Conservation (phyloP, 306 rosid genomes). For the Biancaea sappan region DNA sequence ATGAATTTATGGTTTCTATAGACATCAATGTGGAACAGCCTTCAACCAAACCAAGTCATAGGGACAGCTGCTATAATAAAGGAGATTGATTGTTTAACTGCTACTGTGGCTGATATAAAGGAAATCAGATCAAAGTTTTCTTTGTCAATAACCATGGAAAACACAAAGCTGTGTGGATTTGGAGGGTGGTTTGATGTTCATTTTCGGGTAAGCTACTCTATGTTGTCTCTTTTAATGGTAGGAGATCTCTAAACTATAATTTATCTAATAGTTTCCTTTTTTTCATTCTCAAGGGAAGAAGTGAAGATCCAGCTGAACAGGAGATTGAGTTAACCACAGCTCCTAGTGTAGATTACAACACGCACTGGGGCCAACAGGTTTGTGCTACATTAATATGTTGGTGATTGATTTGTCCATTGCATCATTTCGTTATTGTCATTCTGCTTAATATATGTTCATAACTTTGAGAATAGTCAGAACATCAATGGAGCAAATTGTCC, state of each 20-base stretch:
- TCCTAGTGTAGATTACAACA: constrained; percentile 64
- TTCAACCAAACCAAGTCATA: constrained; percentile 86
- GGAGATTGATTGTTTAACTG: constrained; percentile 92
- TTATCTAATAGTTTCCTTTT: not conserved
- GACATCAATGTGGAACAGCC: constrained; percentile 93
- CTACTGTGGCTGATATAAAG: constrained; percentile 74
- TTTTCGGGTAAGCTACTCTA: constrained; percentile 70
- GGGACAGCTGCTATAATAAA: constrained; percentile 77
- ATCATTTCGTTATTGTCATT: constrained; percentile 1
- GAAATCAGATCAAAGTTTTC: constrained; percentile 63
- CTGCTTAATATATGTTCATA: constrained; percentile 13
- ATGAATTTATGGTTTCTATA: constrained; percentile 41
- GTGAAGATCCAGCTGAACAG: constrained; percentile 77
- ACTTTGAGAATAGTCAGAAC: constrained; percentile 8
- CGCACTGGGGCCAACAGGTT: constrained; percentile 99
- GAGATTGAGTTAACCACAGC: constrained; percentile 91
- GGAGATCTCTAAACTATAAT: constrained; percentile 16
- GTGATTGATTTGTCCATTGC: constrained; percentile 1
- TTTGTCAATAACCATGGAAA: constrained; percentile 56
- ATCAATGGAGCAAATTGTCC: constrained; percentile 6
- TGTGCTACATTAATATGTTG: constrained; percentile 26
- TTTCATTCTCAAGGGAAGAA: constrained; percentile 73
- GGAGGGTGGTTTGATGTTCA: constrained; percentile 99
- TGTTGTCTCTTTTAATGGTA: constrained; percentile 2
- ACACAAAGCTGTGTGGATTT: constrained; percentile 72